Evolutionary conservation across 176 grass and related monocot genomes (phyloP).

Genomic region (Aegilops umbellulata): DNA sequence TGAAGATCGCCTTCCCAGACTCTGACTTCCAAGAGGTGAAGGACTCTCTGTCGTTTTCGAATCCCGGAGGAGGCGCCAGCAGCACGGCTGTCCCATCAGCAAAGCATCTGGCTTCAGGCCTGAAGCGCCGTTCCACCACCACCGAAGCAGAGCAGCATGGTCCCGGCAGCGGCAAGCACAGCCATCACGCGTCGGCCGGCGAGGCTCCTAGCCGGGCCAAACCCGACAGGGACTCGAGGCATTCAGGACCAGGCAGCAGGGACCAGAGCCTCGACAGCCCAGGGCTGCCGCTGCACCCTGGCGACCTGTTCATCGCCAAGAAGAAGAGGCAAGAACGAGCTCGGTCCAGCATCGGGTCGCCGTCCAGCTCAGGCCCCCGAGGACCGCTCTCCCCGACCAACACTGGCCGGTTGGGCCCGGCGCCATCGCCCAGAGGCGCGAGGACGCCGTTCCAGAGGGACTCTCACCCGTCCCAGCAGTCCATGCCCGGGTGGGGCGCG

Average conservation of each 20-base stretch:
- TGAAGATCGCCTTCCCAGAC: constrained; percentile 99
- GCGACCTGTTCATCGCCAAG: constrained; percentile 85
- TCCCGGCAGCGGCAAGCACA: constrained; percentile 25
- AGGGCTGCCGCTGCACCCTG: constrained; percentile 66
- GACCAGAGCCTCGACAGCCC: constrained; percentile 33
- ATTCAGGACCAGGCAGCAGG: constrained; percentile 35
- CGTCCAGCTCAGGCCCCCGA: constrained; percentile 56
- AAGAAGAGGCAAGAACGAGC: constrained; percentile 86
- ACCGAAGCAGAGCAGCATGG: constrained; percentile 43
- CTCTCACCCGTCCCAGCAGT: constrained; percentile 48
- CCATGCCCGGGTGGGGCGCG: constrained; percentile 49
- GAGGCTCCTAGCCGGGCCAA: constrained; percentile 40
- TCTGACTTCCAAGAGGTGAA: constrained; percentile 81
- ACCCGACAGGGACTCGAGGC: constrained; percentile 51
- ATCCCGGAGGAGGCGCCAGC: constrained; percentile 34
- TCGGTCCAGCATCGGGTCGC: constrained; percentile 49
- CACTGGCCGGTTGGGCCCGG: constrained; percentile 43
- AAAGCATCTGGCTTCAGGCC: constrained; percentile 35
- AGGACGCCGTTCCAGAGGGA: constrained; percentile 64
- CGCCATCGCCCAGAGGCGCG: constrained; percentile 47
- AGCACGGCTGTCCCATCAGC: constrained; percentile 25
- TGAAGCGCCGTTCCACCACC: constrained; percentile 41
- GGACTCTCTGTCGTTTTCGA: constrained; percentile 54
- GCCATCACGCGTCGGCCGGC: background rate
- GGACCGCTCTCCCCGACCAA: constrained; percentile 55